Evolutionary conservation across 2,329 filamentous ascomycete species (phyloP), one percentile per base, ranked within the genome.

Genomic region (Fonsecaea pugnacius): DNA sequence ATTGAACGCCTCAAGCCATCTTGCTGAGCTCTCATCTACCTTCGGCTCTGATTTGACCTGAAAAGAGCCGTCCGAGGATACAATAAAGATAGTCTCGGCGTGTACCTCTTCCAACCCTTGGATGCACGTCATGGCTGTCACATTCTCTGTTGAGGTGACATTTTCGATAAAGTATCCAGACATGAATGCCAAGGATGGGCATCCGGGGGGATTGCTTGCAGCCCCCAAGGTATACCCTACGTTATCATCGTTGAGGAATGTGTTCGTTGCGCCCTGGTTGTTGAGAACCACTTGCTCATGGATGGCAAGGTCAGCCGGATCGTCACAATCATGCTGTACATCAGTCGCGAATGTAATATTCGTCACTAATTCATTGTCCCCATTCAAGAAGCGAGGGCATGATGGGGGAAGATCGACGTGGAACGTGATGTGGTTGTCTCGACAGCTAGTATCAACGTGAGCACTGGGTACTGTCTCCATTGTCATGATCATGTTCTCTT

Each of bases 111-210:
- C 43, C 14, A 66, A 14, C 3, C 50, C 16, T 46, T 68, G 64
- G 48, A 51, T 55, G 55, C 66, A 68, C 1, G 61, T 52, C 30
- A 67, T 18, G 9, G 60, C 54, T 1, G 60, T 60, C n/a, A 60
- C 40, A 50, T 54, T 32, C 9, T 33, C 43, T n/a, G 32, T 36
- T 16, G 52, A 54, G 27, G 52, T 30, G 24, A 24, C 35, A 24
- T 52, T 56, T 27, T 27, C 27, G 40, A 46, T 33, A 30, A 66
- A n/a, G 43, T 62, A 56, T 16, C 64, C 66, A 6, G 53, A 68
- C 8, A 64, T 56, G 27, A 68, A 57, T 8, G 64, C 66, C 21
- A 67, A 36, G n/a, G 64, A 66, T 12, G 66, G 66, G 43, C 66
- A 68, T 14, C 54, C 66, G 3, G 53, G 58, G 4, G 61, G 64